Base-by-base conservation (phyloP, 495 filamentous ascomycete species). In the Daldinia concentrica region DNA sequence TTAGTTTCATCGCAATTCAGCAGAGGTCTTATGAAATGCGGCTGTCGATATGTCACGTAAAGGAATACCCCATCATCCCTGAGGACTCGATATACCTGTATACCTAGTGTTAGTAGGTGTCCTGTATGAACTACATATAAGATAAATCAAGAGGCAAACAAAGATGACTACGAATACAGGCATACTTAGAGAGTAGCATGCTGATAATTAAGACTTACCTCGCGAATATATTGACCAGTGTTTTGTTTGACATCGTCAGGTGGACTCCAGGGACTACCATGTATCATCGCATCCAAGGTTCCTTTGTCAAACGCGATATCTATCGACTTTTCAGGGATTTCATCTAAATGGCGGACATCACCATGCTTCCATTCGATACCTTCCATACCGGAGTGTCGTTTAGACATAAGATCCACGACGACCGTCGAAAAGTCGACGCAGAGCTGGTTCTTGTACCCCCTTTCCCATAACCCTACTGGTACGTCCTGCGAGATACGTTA, bases 291-390 rank as follows among this genome's bases (percentile, higher is more conserved):
- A 69, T 90, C 89, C 1, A 90, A 79, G 2, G 87, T 89, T 4
- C 82, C 85, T 72, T 90, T 90, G 68, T 90, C 87, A 64, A 91
- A 85, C 19, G 86, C 86, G 24, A 89, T 79, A 72, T 89, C 86
- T 61, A 89, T 73, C 11, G 74, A 78, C 4, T 55, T 68, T 32
- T 78, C 76, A 6, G 72, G 74, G 12, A 80, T 66, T 11, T 51
- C 69, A 43, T 73, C 58, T 77, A 89, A 82, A n/a, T 83, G 60
- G 11, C 86, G 82, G 24, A 90, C 80, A 77, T 90, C 87, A 71
- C 80, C 82, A 27, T 78, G 70, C 41, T 71, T 68, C 87, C 87
- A 90, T 58, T 79, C 65, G 12, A 86, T 82, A 0, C 80, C 77
- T 14, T 66, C 30, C 37, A 72, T 70, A 27, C 71, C 74, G 17